phyloP scores from a whole-genome alignment of 2,329 filamentous ascomycete genomes.

The Pseudogymnoascus pannorum region DNA sequence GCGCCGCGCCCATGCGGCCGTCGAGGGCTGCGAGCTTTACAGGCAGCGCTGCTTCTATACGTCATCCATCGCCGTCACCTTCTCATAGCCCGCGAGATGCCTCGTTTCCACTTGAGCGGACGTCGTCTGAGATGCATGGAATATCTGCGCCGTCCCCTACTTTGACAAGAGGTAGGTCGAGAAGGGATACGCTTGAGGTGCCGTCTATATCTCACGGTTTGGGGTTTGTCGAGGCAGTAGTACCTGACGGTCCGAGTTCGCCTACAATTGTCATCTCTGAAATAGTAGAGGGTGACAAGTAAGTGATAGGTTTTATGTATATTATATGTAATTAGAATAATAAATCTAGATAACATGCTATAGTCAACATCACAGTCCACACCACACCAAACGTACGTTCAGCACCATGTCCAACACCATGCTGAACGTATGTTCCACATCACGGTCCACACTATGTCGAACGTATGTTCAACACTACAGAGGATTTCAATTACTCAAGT shows the following conservation, averaged over 20 bases:
- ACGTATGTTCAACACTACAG: too few relatives aligned
- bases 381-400: too few relatives aligned
- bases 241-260: background rate
- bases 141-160: constrained; percentile 6
- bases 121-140: constrained; percentile 15
- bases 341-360: too few relatives aligned
- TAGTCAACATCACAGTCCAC: too few relatives aligned
- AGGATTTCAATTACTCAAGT: too few relatives aligned
- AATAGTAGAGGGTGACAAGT: background rate
- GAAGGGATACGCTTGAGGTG: constrained; percentile 11
- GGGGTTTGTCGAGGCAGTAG: background rate
- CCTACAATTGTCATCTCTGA: background rate
- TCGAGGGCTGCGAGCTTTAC: constrained; percentile 36
- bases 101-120: constrained; percentile 18
- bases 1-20: constrained; percentile 24
- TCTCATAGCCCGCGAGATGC: constrained; percentile 15
- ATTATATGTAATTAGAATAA: too few relatives aligned
- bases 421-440: too few relatives aligned
- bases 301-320: too few relatives aligned
- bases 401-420: too few relatives aligned
- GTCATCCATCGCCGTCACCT: constrained; percentile 20
- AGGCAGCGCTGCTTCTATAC: constrained; percentile 27
- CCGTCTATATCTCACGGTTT: background rate
- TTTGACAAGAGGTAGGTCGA: background rate
- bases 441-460: too few relatives aligned